Conservation (phyloP, 371 early-diverging fungal genomes). For the Mucor mucedo region DNA sequence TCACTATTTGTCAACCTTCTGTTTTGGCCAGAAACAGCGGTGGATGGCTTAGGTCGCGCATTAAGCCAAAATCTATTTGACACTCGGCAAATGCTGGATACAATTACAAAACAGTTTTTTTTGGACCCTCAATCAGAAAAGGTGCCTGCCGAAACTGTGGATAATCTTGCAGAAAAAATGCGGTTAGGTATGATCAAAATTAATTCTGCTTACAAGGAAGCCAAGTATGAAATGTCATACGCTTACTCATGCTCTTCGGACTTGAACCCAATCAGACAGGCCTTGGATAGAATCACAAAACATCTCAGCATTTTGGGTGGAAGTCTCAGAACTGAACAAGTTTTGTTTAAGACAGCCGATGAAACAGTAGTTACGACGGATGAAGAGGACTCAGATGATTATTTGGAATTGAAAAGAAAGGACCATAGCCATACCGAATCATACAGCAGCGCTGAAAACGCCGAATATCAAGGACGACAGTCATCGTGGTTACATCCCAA, state of each 20-base stretch:
- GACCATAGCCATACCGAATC: not conserved
- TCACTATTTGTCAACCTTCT: slow-evolving; percentile 37
- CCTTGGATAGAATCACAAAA: slow-evolving; percentile 37
- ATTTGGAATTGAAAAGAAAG: not conserved
- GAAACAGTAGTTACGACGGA: not conserved
- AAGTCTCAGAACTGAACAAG: slow-evolving; percentile 41
- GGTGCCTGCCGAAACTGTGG: slow-evolving; percentile 29
- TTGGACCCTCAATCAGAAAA: slow-evolving; percentile 35
- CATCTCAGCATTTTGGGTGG: slow-evolving; percentile 44
- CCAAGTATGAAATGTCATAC: slow-evolving; percentile 46
- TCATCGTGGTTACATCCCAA: slow-evolving; percentile 6
- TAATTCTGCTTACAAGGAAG: slow-evolving; percentile 46
- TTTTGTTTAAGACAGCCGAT: slow-evolving; percentile 33
- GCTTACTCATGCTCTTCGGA: slow-evolving; percentile 42
- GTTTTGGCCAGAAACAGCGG: slow-evolving; percentile 52
- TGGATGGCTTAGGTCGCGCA: slow-evolving; percentile 50
- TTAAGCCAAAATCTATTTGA: slow-evolving; percentile 36
- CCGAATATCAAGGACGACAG: not conserved
- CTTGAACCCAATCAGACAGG: slow-evolving; percentile 33
- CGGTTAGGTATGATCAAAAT: slow-evolving; percentile 42
- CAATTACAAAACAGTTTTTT: slow-evolving; percentile 47
- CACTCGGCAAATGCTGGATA: slow-evolving; percentile 43
- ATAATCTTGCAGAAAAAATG: slow-evolving; percentile 36
- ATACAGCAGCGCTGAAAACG: not conserved
- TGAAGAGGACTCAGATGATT: not conserved